Percentiles rank a stretch among this genome's conserved stretches.
phyloP scores from a whole-genome alignment of 2,329 filamentous ascomycete species.

The Orbilia blumenaviensis region DNA sequence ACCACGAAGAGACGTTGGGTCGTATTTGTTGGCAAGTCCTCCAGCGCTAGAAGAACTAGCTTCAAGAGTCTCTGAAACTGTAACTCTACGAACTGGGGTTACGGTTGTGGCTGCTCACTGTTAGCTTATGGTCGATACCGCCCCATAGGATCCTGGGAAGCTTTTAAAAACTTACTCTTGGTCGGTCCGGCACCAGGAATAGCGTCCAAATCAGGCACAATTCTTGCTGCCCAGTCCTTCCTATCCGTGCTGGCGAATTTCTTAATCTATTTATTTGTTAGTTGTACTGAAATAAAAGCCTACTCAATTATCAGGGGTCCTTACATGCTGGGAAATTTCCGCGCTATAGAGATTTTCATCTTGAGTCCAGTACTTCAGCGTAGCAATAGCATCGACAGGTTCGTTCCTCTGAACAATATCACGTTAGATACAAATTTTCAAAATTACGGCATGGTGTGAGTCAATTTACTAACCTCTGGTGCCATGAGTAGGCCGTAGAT shows the following conservation, averaged over 20 bases:
- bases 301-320: background rate
- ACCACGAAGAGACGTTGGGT: conserved; percentile 20
- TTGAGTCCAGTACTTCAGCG: conserved; percentile 55
- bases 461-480: conserved; percentile 52
- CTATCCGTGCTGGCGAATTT: conserved; percentile 39
- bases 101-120: conserved; percentile 25
- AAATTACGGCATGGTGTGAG: background rate
- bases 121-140: background rate
- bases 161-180: conserved; percentile 25
- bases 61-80: conserved; percentile 27
- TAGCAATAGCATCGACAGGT: conserved; percentile 55
- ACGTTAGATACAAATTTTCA: background rate
- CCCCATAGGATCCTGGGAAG: background rate
- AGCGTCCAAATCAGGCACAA: conserved; percentile 44
- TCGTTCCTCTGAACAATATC: conserved; percentile 24
- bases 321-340: conserved; percentile 55
- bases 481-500: conserved; percentile 55
- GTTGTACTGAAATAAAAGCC: too few relatives aligned
- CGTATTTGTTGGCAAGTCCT: conserved; percentile 17
- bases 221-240: conserved; percentile 49
- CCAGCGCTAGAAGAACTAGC: background rate
- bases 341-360: conserved; percentile 52
- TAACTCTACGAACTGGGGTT: conserved; percentile 32
- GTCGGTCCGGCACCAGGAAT: conserved; percentile 26
- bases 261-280: conserved; percentile 29